Conservation (phyloP, 306 rosid species). For the Rosa lucieae region DNA sequence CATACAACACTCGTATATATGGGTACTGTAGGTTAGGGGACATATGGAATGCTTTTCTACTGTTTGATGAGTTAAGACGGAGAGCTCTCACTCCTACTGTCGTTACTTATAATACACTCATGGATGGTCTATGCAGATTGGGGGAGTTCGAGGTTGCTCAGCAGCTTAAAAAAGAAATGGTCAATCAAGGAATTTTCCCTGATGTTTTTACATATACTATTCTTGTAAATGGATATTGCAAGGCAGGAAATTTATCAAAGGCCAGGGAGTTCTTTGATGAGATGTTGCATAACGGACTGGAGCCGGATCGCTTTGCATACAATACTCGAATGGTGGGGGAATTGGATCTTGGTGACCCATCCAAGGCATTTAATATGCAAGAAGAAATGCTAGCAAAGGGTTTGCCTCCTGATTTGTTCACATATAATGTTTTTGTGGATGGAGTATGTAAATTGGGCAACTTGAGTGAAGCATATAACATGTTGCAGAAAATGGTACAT, state of each 20-base stretch:
- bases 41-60: slow-evolving; percentile 52
- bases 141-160: slow-evolving; percentile 66
- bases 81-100: slow-evolving; percentile 48
- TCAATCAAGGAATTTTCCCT: slow-evolving; percentile 46
- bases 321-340: slow-evolving; percentile 67
- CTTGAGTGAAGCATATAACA: slow-evolving; percentile 49
- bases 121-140: slow-evolving; percentile 62
- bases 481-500: slow-evolving; percentile 48
- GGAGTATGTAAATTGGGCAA: slow-evolving; percentile 58
- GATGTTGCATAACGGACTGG: slow-evolving; percentile 59
- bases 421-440: slow-evolving; percentile 61
- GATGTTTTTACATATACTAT: slow-evolving; percentile 72
- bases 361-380: slow-evolving; percentile 55
- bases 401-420: slow-evolving; percentile 64
- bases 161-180: slow-evolving; percentile 63
- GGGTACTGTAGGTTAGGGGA: slow-evolving; percentile 63
- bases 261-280: slow-evolving; percentile 67
- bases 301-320: slow-evolving; percentile 65
- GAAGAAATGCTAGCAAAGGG: slow-evolving; percentile 75
- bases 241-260: slow-evolving; percentile 54
- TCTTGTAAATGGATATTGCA: slow-evolving; percentile 62
- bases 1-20: slow-evolving; percentile 58
- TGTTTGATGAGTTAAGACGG: slow-evolving; percentile 49
- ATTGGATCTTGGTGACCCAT: slow-evolving; percentile 60
- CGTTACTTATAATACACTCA: slow-evolving; percentile 72